Percentiles rank a stretch among this genome's conserved stretches.
phyloP scores from a whole-genome alignment of 805 yeast species.

The Metschnikowia borealis region DNA sequence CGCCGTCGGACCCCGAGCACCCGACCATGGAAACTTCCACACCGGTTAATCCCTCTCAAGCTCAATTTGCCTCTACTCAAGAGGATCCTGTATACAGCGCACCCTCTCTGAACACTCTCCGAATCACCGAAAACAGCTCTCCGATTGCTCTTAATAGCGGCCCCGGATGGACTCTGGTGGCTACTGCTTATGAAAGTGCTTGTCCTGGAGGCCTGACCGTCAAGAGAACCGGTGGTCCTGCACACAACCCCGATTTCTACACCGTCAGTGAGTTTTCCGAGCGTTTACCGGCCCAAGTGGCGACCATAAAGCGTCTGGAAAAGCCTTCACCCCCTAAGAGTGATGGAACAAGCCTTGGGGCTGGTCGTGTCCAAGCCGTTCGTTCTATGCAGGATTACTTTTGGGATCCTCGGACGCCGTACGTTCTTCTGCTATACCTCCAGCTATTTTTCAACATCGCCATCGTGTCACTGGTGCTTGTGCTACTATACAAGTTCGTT shows the following conservation, averaged over 20 bases:
- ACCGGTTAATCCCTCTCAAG: constrained; percentile 11
- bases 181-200: constrained; percentile 1
- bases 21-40: constrained; percentile 18
- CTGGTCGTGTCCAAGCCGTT: not conserved
- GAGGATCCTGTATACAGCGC: not conserved
- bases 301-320: not conserved
- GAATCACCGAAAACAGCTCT: not conserved
- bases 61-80: not conserved
- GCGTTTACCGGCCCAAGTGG: not conserved
- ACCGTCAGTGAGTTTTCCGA: constrained; percentile 5
- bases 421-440: constrained; percentile 55
- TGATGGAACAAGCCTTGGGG: not conserved
- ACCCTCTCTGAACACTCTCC: not conserved
- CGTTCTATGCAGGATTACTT: not conserved
- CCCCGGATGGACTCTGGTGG: not conserved
- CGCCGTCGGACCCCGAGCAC: constrained; percentile 12
- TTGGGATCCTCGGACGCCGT: constrained; percentile 50
- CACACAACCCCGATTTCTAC: constrained; percentile 8
- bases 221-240: not conserved
- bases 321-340: not conserved
- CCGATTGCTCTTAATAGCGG: constrained; percentile 7
- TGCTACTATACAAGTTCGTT: constrained; percentile 48
- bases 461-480: constrained; percentile 48
- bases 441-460: constrained; percentile 58
- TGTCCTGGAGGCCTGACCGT: not conserved